Base-by-base conservation (phyloP, 2,329 filamentous ascomycete genomes). In the Phialemoniopsis sp. region DNA sequence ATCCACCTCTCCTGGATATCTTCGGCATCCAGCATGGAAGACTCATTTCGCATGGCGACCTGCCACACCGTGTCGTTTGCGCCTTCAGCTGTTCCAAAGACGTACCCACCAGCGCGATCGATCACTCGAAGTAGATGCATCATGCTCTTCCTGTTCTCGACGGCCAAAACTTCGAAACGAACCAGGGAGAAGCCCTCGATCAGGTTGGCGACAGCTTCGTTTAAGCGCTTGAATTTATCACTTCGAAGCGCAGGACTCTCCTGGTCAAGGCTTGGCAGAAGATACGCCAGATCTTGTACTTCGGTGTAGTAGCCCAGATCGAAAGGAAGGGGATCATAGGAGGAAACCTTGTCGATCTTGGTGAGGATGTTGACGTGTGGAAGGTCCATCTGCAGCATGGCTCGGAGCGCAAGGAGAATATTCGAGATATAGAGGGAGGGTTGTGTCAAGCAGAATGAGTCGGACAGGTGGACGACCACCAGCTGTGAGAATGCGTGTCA, bases 1-100 rank as follows among this genome's bases (percentile, higher is more conserved):
- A 98, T 68, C 93, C 93, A 98, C 45, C 93, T 76, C 67, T 98
- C 93, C 64, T 98, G 93, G 46, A 97, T 83, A 62, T 98, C 91
- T 43, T 84, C 73, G 9, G 89, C 81, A 52, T 94, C 89, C 73
- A 95, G 81, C 63, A 82, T 68, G 26, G 79, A 80, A 29, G 81
- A 78, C 42, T 83, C 81, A 42, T 82, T 81, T 41, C 89, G 80
- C 80, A 97, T 95, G 3, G 93, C 89, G 33, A 97, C 82, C 55
- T 94, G 88, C 93, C 93, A 98, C n/a, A 98, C 80, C 7, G 85
- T 90, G 59, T 98, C 91, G 52, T 97, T 96, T 34, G 89, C 88
- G 3, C 89, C 91, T 58, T 96, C 89, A 0, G 89, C 86, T 5
- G 85, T 78, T 0, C 90, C 90, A 66, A 98, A 96, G 1, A 89